Base-by-base conservation (phyloP, 306 rosid species). In the Prunus dulcis region DNA sequence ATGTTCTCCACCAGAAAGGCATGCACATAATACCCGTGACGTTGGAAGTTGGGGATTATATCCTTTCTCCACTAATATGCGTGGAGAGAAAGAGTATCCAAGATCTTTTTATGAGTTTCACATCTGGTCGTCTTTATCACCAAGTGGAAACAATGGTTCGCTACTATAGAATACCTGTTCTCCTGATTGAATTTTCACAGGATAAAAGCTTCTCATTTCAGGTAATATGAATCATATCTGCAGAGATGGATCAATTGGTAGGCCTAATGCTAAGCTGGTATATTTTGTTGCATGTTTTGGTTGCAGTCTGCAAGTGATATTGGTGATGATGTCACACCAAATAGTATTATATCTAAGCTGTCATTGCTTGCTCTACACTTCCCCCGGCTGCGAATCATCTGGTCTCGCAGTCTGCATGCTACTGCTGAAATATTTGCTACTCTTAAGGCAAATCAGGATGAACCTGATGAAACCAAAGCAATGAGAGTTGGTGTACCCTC, bases 1-100 rank as follows among this genome's bases (percentile, higher is more conserved):
- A 87, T 84, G 94, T 94, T 85, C 98, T 94, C 79, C 98, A 94
- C 81, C 98, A 92, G 80, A 90, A 85, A 85, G 97, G 98, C 81
- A 91, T 92, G 98, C 88, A 69, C 83, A 92, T 94, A 71, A 82
- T 90, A 75, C 98, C 98, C 2, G 88, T 94, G 80, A 92, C 98
- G 55, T 88, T 95, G 56, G 98, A 95, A 92, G 96, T 95, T 81
- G 98, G 98, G 47, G 98, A 95, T 83, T 95, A 95, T 84, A 89
- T 95, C 61, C 93, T 95, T 70, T 95, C 98, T 79, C 98, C 98
- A 23, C 88, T 78, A 73, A 95, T 92, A 69, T 95, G 98, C 22
- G 98, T 95, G 76, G 98, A 95, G 85, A 92, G 98, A 81, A 94
- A 94, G 90, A 94, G 98, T 82, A 94, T 95, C 77, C 96, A 90